Evolutionary conservation across 768 basidiomycete species (phyloP).

Genomic region (Lactarius hengduanensis): DNA sequence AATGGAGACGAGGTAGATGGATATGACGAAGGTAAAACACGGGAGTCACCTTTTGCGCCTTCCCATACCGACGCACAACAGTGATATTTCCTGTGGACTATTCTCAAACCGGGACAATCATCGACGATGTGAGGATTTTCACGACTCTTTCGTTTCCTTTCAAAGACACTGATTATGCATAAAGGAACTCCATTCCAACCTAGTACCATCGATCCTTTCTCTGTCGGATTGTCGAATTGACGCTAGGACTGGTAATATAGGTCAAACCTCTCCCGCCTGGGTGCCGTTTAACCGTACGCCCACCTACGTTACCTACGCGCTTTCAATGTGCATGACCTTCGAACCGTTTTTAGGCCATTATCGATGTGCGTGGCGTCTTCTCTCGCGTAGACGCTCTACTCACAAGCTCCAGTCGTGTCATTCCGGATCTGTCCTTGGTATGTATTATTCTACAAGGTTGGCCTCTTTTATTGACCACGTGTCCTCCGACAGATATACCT

Average conservation of each 20-base stretch:
- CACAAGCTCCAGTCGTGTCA: conserved; percentile 37
- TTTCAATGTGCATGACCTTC: conserved; percentile 3
- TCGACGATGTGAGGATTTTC: conserved; percentile 45
- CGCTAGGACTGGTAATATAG: conserved; percentile 18
- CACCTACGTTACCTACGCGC: not conserved
- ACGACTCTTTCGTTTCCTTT: not conserved
- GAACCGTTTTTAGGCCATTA: conserved; percentile 18
- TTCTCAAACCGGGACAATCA: conserved; percentile 44
- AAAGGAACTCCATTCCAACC: conserved; percentile 25
- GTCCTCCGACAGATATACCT: conserved; percentile 17
- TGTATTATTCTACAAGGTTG: not conserved
- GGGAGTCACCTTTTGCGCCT: not conserved
- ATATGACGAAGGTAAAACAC: conserved; percentile 35
- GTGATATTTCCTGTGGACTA: conserved; percentile 51
- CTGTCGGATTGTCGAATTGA: conserved; percentile 3
- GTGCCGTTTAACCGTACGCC: conserved; percentile 45
- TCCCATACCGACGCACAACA: conserved; percentile 5
- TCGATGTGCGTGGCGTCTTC: conserved; percentile 22
- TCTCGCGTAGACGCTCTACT: not conserved
- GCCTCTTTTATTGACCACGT: not conserved
- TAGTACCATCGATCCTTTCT: conserved; percentile 13
- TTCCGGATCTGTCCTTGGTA: conserved; percentile 43
- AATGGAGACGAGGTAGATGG: conserved; percentile 45
- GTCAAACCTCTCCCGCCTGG: conserved; percentile 46
- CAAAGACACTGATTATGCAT: not conserved